Conservation (phyloP, 73 alveolate genomes). For the Paramecium bursaria region DNA sequence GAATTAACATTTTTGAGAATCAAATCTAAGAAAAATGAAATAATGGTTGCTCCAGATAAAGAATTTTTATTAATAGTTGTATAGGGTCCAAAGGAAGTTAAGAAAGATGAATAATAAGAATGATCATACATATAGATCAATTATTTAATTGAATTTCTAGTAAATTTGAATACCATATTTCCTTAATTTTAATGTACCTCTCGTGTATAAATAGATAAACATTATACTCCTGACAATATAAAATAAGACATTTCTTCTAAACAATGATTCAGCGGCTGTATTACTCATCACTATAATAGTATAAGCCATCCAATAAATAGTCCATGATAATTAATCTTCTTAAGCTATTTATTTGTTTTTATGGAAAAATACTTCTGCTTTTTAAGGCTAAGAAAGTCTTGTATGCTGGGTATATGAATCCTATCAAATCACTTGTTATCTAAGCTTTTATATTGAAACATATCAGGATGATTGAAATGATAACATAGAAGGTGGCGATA, state of each 20-base stretch:
- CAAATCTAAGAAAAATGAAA: constrained; percentile 71
- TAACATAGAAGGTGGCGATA: not conserved
- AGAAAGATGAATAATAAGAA: constrained; percentile 60
- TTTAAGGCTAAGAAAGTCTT: not conserved
- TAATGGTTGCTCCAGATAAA: constrained; percentile 77
- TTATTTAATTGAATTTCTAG: no score
- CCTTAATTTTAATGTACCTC: no score
- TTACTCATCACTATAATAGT: no score
- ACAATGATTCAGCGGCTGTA: no score
- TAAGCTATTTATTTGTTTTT: not conserved
- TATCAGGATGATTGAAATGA: not conserved
- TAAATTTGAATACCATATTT: no score
- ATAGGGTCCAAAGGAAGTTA: constrained; percentile 69
- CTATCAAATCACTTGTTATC: not conserved
- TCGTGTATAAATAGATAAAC: not conserved
- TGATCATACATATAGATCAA: no score
- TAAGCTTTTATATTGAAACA: not conserved
- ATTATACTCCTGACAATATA: not conserved
- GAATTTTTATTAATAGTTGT: constrained; percentile 74
- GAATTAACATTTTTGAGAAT: constrained; percentile 74
- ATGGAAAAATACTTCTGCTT: not conserved
- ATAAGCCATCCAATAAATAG: not conserved
- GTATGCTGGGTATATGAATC: not conserved
- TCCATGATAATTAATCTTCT: not conserved
- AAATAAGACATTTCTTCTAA: no score